Evolutionary conservation across 2,329 filamentous ascomycete genomes (phyloP).

Genomic region (Talaromyces sp.): DNA sequence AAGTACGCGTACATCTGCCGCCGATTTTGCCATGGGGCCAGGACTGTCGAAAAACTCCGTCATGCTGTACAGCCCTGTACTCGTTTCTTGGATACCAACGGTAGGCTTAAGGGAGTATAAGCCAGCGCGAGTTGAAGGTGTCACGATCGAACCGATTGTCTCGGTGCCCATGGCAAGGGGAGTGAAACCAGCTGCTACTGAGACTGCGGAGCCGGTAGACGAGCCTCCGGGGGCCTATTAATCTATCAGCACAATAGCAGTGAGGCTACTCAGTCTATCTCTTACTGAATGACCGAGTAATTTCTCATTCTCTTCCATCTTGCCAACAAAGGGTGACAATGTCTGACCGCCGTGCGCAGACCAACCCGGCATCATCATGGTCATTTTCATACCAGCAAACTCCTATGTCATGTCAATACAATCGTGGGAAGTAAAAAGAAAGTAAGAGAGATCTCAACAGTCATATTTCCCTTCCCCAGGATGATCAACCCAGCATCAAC

Average conservation of each 20-base stretch:
- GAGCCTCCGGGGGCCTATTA: slow-evolving; percentile 26
- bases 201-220: slow-evolving; percentile 32
- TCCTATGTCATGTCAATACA: too few relatives aligned
- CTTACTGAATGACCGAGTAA: neutral
- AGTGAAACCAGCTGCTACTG: slow-evolving; percentile 27
- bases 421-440: too few relatives aligned
- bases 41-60: neutral
- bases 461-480: slow-evolving; percentile 24
- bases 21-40: neutral
- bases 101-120: neutral
- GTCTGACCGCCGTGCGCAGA: slow-evolving; percentile 25
- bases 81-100: neutral
- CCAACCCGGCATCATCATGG: slow-evolving; percentile 19
- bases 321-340: slow-evolving; percentile 20
- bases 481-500: slow-evolving; percentile 22
- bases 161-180: slow-evolving; percentile 32
- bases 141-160: slow-evolving; percentile 20
- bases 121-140: neutral
- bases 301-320: neutral
- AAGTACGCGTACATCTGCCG: neutral
- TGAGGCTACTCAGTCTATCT: neutral
- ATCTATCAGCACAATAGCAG: neutral
- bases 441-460: neutral
- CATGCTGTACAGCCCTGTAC: neutral
- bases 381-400: slow-evolving; percentile 6